Conservation (phyloP, 352 stramenopile species). For the Globisporangium emineosum region DNA sequence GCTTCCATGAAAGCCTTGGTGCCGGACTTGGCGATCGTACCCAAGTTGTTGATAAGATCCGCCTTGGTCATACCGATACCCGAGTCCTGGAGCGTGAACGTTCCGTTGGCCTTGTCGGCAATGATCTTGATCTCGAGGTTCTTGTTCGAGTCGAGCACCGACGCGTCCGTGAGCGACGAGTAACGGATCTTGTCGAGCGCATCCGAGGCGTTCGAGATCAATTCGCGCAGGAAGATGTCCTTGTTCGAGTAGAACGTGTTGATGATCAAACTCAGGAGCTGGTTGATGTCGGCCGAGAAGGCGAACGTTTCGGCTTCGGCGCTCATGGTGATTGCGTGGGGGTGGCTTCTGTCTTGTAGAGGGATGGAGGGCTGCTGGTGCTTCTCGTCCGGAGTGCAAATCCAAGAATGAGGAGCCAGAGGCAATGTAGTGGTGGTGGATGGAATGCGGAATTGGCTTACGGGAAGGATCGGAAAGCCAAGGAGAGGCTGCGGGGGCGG, state of each 20-base stretch:
- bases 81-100: constrained; percentile 97
- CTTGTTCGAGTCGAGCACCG: constrained; percentile 95
- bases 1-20: constrained; percentile 99
- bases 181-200: constrained; percentile 98
- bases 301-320: constrained; percentile 97
- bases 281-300: constrained; percentile 99
- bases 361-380: constrained; percentile 22
- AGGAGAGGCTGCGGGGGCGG: constrained; percentile 16
- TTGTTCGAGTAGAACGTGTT: constrained; percentile 99
- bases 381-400: constrained; percentile 34
- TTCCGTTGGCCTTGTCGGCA: constrained; percentile 99
- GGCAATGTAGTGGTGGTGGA: background rate
- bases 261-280: constrained; percentile 98
- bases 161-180: constrained; percentile 94
- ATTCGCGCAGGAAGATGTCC: constrained; percentile 97
- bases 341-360: constrained; percentile 17
- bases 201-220: constrained; percentile 97
- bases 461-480: background rate
- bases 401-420: constrained; percentile 48
- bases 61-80: constrained; percentile 99
- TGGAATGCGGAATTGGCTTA: constrained; percentile 3
- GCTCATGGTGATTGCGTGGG: constrained; percentile 49
- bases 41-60: constrained; percentile 99
- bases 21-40: constrained; percentile 99
- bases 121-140: constrained; percentile 99